phyloP scores from a whole-genome alignment of 2,329 filamentous ascomycete genomes.

The Chaetomium sp. region DNA sequence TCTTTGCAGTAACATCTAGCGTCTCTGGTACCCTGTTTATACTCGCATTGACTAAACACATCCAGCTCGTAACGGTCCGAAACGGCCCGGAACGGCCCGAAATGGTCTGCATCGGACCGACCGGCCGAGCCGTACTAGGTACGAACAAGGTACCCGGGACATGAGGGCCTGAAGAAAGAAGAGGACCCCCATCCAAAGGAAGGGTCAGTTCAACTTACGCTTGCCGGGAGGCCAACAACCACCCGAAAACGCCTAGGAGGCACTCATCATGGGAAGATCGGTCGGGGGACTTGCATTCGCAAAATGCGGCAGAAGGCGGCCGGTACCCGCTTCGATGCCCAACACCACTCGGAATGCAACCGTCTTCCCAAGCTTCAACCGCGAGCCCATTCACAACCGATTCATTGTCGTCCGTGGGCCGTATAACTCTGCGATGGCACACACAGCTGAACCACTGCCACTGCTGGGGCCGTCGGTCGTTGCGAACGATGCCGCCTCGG shows the following conservation, averaged over 20 bases:
- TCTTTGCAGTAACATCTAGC: no score
- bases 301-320: not conserved
- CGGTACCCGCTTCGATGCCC: not conserved
- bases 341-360: constrained; percentile 11
- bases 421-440: constrained; percentile 19
- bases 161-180: not conserved
- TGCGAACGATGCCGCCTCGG: not conserved
- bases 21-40: no score
- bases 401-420: not conserved
- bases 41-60: no score
- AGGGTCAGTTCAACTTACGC: constrained; percentile 17
- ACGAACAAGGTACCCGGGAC: no score
- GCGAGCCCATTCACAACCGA: not conserved
- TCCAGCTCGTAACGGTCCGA: no score
- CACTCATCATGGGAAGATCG: not conserved
- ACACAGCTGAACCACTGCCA: constrained; percentile 27
- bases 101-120: no score
- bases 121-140: no score
- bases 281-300: not conserved
- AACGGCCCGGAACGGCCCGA: no score
- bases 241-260: constrained; percentile 27
- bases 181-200: not conserved
- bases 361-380: constrained; percentile 9
- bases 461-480: constrained; percentile 5
- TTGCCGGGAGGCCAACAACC: constrained; percentile 26